Percentiles rank a stretch among this genome's conserved stretches.
Evolutionary conservation across 305 asterid species (phyloP).

Genomic region (Striga hermonthica): DNA sequence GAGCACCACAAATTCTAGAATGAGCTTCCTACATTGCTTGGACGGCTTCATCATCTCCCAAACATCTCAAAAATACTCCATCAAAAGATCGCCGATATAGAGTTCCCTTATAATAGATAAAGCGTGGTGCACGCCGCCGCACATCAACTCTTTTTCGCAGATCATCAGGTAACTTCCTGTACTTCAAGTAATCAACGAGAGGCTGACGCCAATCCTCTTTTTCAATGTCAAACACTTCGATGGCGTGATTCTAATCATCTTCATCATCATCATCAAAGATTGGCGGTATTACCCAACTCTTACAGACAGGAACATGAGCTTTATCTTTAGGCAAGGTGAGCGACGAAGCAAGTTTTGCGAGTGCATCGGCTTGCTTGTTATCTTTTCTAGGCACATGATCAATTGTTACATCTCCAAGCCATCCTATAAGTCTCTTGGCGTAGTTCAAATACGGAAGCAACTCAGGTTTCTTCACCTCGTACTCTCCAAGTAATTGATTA

Average conservation of each 20-base stretch:
- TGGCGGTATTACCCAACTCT: background rate
- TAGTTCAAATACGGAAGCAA: background rate
- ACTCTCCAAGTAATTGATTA: background rate
- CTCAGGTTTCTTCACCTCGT: background rate
- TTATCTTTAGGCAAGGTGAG: background rate
- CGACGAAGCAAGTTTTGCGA: background rate
- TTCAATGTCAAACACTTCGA: background rate
- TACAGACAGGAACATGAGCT: background rate
- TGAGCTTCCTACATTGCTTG: slow-evolving; percentile 1
- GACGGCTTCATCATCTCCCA: background rate
- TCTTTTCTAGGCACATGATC: background rate
- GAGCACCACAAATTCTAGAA: background rate
- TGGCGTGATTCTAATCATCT: background rate
- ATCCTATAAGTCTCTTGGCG: background rate
- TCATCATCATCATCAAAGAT: background rate
- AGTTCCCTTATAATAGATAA: background rate
- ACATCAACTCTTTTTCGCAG: background rate
- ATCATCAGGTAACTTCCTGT: background rate
- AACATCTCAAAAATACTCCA: background rate
- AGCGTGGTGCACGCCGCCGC: background rate
- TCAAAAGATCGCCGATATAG: background rate
- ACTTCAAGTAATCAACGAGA: background rate
- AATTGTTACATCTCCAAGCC: background rate
- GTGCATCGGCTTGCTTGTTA: background rate
- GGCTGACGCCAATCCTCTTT: background rate